These are phyloP conservation scores for Torulaspora microellipsoides DNA, from an alignment of 805 yeast species.

Conservation along the genomic window DNA sequence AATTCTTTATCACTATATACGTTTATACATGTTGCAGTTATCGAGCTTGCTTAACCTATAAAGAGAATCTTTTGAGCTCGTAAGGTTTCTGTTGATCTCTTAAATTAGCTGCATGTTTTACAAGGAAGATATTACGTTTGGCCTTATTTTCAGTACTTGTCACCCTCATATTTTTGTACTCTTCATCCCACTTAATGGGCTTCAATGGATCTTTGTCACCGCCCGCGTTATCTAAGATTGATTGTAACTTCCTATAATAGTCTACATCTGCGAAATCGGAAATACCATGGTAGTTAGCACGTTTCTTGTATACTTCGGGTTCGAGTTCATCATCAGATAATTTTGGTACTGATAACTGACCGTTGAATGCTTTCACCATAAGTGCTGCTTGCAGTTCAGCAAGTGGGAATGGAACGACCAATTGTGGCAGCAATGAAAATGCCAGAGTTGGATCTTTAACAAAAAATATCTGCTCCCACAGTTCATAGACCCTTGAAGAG, in stretches of 20 bases:
- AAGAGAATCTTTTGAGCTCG: slow-evolving; percentile 9
- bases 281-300: slow-evolving; percentile 16
- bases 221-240: slow-evolving; percentile 17
- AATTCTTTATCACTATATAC: no score
- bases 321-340: slow-evolving; percentile 28
- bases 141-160: slow-evolving; percentile 16
- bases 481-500: slow-evolving; percentile 39
- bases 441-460: slow-evolving; percentile 59
- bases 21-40: no score
- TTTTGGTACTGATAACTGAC: slow-evolving; percentile 48
- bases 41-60: neutral
- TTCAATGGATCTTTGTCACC: slow-evolving; percentile 16
- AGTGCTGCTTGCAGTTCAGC: slow-evolving; percentile 63
- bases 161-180: slow-evolving; percentile 15
- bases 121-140: slow-evolving; percentile 20
- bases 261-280: slow-evolving; percentile 24
- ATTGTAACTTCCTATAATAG: slow-evolving; percentile 25
- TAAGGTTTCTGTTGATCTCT: slow-evolving; percentile 20
- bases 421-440: slow-evolving; percentile 56
- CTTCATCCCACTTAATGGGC: slow-evolving; percentile 27
- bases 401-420: slow-evolving; percentile 57
- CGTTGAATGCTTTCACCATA: slow-evolving; percentile 57
- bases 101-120: slow-evolving; percentile 15
- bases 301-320: slow-evolving; percentile 5
- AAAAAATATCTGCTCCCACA: slow-evolving; percentile 58